Percentiles rank a stretch among this genome's conserved stretches.
Conservation (phyloP, 23 red algal species). For the Agarophyton chilense region DNA sequence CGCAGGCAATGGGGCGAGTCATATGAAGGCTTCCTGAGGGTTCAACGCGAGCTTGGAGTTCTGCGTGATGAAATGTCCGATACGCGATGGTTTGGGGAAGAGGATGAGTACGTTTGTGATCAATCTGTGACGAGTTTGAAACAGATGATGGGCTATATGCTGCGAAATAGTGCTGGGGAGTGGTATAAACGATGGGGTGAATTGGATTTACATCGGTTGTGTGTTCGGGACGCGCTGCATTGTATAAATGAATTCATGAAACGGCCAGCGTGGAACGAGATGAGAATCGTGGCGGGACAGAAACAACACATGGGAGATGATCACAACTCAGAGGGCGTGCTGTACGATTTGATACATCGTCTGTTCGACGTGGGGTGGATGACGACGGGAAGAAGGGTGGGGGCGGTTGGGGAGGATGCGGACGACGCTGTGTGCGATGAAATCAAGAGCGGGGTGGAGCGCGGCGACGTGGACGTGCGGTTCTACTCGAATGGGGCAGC, state of each 20-base stretch:
- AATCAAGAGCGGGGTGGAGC: not conserved
- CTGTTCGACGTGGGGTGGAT: not conserved
- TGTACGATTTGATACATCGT: slow-evolving; percentile 18
- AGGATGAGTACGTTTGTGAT: not conserved
- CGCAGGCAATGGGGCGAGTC: slow-evolving; percentile 7
- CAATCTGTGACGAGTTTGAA: not conserved
- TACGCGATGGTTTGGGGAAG: not conserved
- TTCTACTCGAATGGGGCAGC: slow-evolving; percentile 46
- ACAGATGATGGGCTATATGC: slow-evolving; percentile 3
- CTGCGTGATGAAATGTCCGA: slow-evolving; percentile 24
- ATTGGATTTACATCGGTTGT: slow-evolving; percentile 27
- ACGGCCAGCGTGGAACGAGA: slow-evolving; percentile 29
- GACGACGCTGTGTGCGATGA: not conserved
- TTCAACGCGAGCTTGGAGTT: slow-evolving; percentile 24
- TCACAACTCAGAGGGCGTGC: slow-evolving; percentile 34
- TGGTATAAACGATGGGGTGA: slow-evolving; percentile 41
- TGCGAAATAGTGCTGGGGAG: not conserved
- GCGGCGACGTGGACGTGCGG: not conserved
- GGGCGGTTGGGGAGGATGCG: not conserved
- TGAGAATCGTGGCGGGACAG: slow-evolving; percentile 53
- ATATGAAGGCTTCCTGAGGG: slow-evolving; percentile 25
- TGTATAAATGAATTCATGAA: not conserved
- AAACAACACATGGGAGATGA: slow-evolving; percentile 31
- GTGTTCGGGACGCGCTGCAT: not conserved
- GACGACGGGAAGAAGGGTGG: not conserved